These are phyloP conservation scores for Neocatenulostroma microsporum DNA, from an alignment of 2,329 filamentous ascomycete genomes.

Conservation along the genomic window DNA sequence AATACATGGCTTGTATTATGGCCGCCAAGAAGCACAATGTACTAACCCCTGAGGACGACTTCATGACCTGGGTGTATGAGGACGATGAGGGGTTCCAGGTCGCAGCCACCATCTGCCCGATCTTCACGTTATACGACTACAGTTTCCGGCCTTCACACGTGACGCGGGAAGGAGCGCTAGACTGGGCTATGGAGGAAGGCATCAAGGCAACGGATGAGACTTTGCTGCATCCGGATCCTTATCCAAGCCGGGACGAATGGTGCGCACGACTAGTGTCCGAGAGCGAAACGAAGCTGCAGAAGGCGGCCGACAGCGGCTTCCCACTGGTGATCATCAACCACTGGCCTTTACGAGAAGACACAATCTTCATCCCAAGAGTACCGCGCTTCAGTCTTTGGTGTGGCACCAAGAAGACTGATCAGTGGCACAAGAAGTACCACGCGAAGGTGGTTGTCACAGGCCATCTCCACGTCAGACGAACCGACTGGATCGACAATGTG, in stretches of 20 bases:
- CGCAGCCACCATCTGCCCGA: constrained; percentile 45
- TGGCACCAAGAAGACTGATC: constrained; percentile 40
- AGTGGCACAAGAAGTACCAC: constrained; percentile 41
- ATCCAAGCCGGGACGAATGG: constrained; percentile 38
- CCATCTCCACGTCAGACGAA: constrained; percentile 40
- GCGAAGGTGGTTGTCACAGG: constrained; percentile 42
- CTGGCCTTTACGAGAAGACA: constrained; percentile 41
- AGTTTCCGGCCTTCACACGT: constrained; percentile 48
- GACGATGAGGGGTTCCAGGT: constrained; percentile 40
- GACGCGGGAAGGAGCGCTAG: constrained; percentile 40
- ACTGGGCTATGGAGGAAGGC: constrained; percentile 39
- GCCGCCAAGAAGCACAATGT: constrained; percentile 47
- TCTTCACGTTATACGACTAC: constrained; percentile 56
- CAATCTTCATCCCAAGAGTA: constrained; percentile 35
- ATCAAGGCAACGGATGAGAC: constrained; percentile 42
- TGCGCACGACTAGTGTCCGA: constrained; percentile 36
- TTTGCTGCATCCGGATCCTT: constrained; percentile 39
- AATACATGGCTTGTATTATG: constrained; percentile 50
- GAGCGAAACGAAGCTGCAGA: constrained; percentile 34
- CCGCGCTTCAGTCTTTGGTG: constrained; percentile 42
- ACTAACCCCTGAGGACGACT: constrained; percentile 51
- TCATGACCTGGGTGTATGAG: constrained; percentile 38
- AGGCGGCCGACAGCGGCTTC: constrained; percentile 21
- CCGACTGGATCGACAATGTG: constrained; percentile 41
- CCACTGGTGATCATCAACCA: constrained; percentile 39